Evolutionary conservation across 2,329 filamentous ascomycete species (phyloP), one percentile per base, ranked within the genome.

Genomic region (Penicillium sp.): DNA sequence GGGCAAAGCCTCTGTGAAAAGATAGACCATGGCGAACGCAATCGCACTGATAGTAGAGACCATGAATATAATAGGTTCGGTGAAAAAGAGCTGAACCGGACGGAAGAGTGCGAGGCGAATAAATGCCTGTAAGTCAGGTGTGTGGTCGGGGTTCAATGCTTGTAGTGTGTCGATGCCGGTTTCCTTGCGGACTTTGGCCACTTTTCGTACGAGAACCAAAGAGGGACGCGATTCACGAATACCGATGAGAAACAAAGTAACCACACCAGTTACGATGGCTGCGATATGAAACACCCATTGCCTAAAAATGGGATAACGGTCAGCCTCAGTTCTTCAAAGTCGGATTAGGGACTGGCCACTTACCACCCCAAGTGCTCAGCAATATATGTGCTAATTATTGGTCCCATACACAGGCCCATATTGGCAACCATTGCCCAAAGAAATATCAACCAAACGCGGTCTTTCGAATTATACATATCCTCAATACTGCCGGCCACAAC

Each of bases 401-500:
- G 77, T 0, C 76, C 78, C 3, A 75, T 30, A 1, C 68, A 66
- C 2, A 80, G 53, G 0, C 75, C 78, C 6, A 74, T 55, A 1
- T 73, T 76, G 0, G 75, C 68, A 3, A 66, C 67, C 12, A 68
- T 64, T 30, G 70, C 70, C 73, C 76, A 80, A 2, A 71, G 47
- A 36, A 75, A 73, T 1, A 80, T 67, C 3, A 76, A 55, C 75
- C 75, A 80, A 3, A 78, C 72, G 5, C 78, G 68, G 15, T 64
- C 63, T 42, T 67, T 67, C 1, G 69, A 66, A 43, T 78, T 72
- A 61, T 72, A 80, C 61, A 80, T 71, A 56, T 80, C 78, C 52
- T 81, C 78, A 24, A 80, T 69, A 43, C 73, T 78, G 0, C 78
- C 77, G 0, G 73, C 69, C 3, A 75, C 70, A 7, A 80, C 72